A percentile compares a stretch with the other conserved stretches of the same genome.
Evolutionary conservation across 1,139 yeast genomes (phyloP).

Genomic region (Lodderomyces theae): DNA sequence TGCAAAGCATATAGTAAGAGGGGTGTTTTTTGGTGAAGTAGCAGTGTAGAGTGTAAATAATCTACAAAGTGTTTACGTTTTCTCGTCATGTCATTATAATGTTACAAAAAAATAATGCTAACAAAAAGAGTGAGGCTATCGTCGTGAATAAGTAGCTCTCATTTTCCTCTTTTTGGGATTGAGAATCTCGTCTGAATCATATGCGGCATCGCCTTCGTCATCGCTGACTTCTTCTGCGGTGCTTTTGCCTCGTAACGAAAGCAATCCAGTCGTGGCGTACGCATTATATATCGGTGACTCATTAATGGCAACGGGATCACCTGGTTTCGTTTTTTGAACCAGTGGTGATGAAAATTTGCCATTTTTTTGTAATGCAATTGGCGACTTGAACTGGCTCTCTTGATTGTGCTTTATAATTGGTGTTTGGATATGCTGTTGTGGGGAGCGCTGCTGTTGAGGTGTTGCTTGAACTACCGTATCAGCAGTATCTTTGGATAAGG

Average conservation of each 20-base stretch:
- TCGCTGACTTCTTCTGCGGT: slow-evolving; percentile 4
- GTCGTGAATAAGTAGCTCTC: slow-evolving; percentile 11
- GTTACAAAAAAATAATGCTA: slow-evolving; percentile 9
- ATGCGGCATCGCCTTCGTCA: slow-evolving; percentile 13
- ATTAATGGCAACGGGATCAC: slow-evolving; percentile 31
- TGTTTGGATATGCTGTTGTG: not conserved
- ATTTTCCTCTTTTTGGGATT: slow-evolving; percentile 9
- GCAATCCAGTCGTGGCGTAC: slow-evolving; percentile 5
- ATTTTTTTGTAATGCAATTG: slow-evolving; percentile 4
- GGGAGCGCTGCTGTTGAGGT: not conserved
- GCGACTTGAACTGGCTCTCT: not conserved
- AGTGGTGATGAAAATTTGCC: not conserved
- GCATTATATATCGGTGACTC: slow-evolving; percentile 34
- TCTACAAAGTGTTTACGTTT: no score
- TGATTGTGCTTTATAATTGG: not conserved
- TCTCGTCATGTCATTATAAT: slow-evolving; percentile 5
- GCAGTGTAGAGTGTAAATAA: slow-evolving; percentile 17
- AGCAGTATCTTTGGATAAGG: not conserved
- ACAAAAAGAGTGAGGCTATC: no score
- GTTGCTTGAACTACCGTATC: not conserved
- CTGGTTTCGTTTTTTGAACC: slow-evolving; percentile 25
- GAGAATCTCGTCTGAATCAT: slow-evolving; percentile 18
- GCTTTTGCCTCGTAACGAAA: slow-evolving; percentile 2
- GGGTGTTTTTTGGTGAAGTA: slow-evolving; percentile 75
- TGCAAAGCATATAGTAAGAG: slow-evolving; percentile 56